Evolutionary conservation across 73 alveolate genomes (phyloP), one percentile per base, ranked within the genome.

Genomic region (Paramecium sexaurelia): DNA sequence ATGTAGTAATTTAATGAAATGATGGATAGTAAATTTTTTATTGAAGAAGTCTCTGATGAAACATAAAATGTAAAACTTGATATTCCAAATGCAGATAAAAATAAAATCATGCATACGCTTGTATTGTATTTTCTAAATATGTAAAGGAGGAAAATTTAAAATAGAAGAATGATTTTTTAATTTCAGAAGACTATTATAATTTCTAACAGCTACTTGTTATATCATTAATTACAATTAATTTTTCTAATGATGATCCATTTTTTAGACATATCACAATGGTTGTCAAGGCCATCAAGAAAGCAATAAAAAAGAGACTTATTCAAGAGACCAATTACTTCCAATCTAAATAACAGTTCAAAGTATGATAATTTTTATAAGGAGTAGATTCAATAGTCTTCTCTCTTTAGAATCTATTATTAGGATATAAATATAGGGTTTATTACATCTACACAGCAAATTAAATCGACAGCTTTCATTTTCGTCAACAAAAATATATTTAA

Each of bases 201-300:
- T 61, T 17, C 41, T 11, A 19, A 61, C 26, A 61, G 39, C 17
- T 61, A 6, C 26, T 61, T 9, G 39, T 61, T 11, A 26, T 61
- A 4, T 61, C 83, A 15, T 22, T 15, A 22, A 61, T 61, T 15
- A 17, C 41, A 15, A 15, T 61, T 2, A 22, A 61, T 15, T 61
- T 61, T 26, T 17, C 39, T 61, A 61, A 61, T 61, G 83, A 61
- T 17, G 83, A 61, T 22, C 83, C 83, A 22, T 61, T 61, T 22
- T 61, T 61, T 22, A 61, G 83, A 26, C 83, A 61, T 61, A 61
- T 61, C 2, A 61, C 83, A 61, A 61, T 15, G 17, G 83, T 61
- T 17, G 36, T 22, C 4, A 61, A 61, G 83, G 83, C 83, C 3
- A 26, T 61, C 2, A 61, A 22, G 39, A 61, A 26, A 61, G 83